Conservation (phyloP, 495 filamentous ascomycete species). For the Tuber aestivum region DNA sequence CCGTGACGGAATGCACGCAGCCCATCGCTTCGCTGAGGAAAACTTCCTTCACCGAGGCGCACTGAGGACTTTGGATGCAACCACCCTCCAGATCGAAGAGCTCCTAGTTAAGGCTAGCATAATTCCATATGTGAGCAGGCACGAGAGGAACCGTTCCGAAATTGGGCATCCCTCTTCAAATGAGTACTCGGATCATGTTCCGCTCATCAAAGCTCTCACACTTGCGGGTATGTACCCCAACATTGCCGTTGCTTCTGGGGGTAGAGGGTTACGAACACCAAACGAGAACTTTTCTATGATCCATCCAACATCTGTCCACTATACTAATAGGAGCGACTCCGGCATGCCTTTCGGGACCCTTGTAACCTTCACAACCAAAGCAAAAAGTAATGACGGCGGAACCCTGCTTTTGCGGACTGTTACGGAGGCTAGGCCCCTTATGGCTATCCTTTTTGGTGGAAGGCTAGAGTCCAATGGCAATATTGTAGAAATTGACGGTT, state of each 20-base stretch:
- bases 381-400: slow-evolving; percentile 46
- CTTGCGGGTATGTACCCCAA: slow-evolving; percentile 52
- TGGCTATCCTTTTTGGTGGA: slow-evolving; percentile 52
- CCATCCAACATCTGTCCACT: slow-evolving; percentile 48
- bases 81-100: slow-evolving; percentile 48
- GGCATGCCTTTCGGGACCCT: slow-evolving; percentile 40
- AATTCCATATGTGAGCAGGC: slow-evolving; percentile 43
- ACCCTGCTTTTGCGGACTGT: slow-evolving; percentile 48
- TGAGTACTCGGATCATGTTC: slow-evolving; percentile 47
- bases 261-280: slow-evolving; percentile 44
- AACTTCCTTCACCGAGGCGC: slow-evolving; percentile 47
- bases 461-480: slow-evolving; percentile 39
- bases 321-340: slow-evolving; percentile 24
- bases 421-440: slow-evolving; percentile 48
- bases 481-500: slow-evolving; percentile 48
- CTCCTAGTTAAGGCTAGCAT: slow-evolving; percentile 47
- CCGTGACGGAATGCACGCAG: slow-evolving; percentile 36
- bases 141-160: slow-evolving; percentile 39
- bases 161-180: slow-evolving; percentile 50
- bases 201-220: slow-evolving; percentile 51
- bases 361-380: slow-evolving; percentile 45
- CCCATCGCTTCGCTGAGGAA: slow-evolving; percentile 42
- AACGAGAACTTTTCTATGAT: slow-evolving; percentile 47
- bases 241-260: slow-evolving; percentile 45
- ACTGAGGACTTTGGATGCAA: slow-evolving; percentile 47